Percentiles rank a stretch among this genome's conserved stretches.
These are phyloP conservation scores for Aspergillus nomiae DNA, from an alignment of 2,329 filamentous ascomycete species.

Conservation along the genomic window DNA sequence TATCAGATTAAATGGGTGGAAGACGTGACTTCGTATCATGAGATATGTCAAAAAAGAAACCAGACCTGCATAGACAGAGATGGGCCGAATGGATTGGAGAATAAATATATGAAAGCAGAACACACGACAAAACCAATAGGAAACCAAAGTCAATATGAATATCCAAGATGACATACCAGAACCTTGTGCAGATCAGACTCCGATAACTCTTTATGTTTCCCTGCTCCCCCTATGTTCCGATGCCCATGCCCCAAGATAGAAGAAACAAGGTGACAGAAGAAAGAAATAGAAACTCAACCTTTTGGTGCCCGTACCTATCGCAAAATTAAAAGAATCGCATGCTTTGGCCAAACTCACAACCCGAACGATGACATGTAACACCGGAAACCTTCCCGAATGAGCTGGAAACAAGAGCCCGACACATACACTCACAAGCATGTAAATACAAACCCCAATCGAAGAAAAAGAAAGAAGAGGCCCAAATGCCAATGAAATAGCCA, in stretches of 20 bases:
- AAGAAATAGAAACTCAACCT: constrained; percentile 14
- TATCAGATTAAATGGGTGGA: neutral
- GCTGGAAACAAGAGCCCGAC: constrained; percentile 22
- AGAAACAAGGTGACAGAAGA: neutral
- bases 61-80: neutral
- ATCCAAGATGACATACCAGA: constrained; percentile 14
- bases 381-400: constrained; percentile 21
- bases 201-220: constrained; percentile 27
- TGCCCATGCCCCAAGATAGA: constrained; percentile 15
- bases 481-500: constrained; percentile 8
- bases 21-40: neutral
- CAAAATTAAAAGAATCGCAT: constrained; percentile 14
- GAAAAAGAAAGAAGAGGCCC: constrained; percentile 3
- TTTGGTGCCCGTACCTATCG: constrained; percentile 19
- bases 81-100: neutral
- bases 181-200: constrained; percentile 25
- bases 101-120: constrained; percentile 3
- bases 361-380: constrained; percentile 22
- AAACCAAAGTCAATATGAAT: constrained; percentile 9
- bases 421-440: constrained; percentile 17
- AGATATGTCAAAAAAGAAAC: neutral
- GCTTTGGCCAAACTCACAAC: constrained; percentile 19
- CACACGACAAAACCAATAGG: constrained; percentile 4
- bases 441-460: constrained; percentile 19
- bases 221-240: constrained; percentile 21